phyloP scores from a whole-genome alignment of 1,284 basidiomycete species.

The Coniferiporia sulphurascens region DNA sequence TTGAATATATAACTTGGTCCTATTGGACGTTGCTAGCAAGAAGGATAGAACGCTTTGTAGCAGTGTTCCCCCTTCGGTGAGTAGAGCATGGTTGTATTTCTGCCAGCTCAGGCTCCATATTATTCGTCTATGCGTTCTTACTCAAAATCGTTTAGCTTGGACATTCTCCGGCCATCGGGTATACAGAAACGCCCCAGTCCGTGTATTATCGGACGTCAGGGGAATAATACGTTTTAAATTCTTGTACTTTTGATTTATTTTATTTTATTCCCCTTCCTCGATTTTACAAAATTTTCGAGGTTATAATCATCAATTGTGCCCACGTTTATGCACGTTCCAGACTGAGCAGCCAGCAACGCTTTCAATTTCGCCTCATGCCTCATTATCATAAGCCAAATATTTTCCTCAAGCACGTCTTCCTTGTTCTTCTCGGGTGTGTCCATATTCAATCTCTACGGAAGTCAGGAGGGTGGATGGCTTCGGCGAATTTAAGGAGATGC shows the following conservation, averaged over 20 bases:
- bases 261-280: too few species aligned
- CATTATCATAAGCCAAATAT: not conserved
- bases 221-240: too few species aligned
- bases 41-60: not conserved
- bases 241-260: too few species aligned
- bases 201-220: too few species aligned
- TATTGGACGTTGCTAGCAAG: not conserved
- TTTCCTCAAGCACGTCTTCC: not conserved
- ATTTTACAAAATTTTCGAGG: too few species aligned
- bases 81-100: not conserved
- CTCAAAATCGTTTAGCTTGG: not conserved
- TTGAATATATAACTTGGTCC: too few species aligned
- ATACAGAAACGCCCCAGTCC: too few species aligned
- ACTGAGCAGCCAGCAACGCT: not conserved
- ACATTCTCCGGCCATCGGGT: too few species aligned
- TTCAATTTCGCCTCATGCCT: not conserved
- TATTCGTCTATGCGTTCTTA: not conserved
- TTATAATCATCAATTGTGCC: too few species aligned
- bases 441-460: not conserved
- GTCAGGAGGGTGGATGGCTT: not conserved
- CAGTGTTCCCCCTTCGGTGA: not conserved
- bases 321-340: too few species aligned
- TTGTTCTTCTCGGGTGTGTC: not conserved
- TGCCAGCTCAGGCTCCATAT: not conserved
- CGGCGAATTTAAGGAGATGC: not conserved